Conservation (phyloP, 495 filamentous ascomycete genomes). For the Neurospora tetrasperma region DNA sequence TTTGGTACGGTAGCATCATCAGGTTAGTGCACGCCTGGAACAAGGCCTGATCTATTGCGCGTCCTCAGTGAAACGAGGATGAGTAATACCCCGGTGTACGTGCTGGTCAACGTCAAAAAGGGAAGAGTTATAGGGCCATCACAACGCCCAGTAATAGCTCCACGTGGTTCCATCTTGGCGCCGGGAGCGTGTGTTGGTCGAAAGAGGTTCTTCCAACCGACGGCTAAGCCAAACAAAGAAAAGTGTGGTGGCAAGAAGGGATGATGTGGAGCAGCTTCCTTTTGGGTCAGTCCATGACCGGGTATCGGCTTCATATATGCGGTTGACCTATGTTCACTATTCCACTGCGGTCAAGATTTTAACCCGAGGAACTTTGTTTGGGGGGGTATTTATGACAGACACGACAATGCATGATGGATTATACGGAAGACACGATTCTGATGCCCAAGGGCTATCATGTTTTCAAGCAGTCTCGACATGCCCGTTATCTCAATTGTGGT, state of each 20-base stretch:
- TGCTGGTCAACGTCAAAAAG: neutral
- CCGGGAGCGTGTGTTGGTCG: neutral
- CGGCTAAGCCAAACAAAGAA: neutral
- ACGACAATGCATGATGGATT: neutral
- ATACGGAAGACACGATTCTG: neutral
- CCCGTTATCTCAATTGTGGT: neutral
- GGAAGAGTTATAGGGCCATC: neutral
- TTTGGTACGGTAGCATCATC: neutral
- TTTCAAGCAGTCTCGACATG: neutral
- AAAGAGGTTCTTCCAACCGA: neutral
- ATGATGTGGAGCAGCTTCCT: neutral
- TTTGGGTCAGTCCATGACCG: neutral
- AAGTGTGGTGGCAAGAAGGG: neutral
- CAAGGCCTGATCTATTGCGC: neutral
- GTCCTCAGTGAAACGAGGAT: neutral
- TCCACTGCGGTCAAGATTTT: neutral
- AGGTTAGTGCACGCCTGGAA: neutral
- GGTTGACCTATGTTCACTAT: neutral
- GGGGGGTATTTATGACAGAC: neutral
- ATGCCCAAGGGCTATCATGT: neutral
- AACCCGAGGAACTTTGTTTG: neutral
- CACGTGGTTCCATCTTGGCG: neutral
- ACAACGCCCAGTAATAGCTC: neutral
- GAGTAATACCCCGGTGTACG: neutral
- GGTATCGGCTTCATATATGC: neutral